Percentiles rank a stretch among this genome's conserved stretches.
phyloP scores from a whole-genome alignment of 345 rosid species.

The Arabidopsis thaliana region TAIR10.1 NC_003076.8:23719001-23719500 shows the following conservation, averaged over 20 bases:
- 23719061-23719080: neutral
- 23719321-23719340: neutral
- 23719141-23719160: slow-evolving; percentile 97
- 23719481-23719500: slow-evolving; percentile 70
- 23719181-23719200: slow-evolving; percentile 63
- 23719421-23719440: slow-evolving; percentile 93
- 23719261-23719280: neutral
- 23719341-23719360: slow-evolving; percentile 62
- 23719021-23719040: slow-evolving; percentile 48
- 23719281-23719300: neutral
- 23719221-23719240: neutral
- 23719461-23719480: slow-evolving; percentile 89
- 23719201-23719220: neutral
- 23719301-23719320: neutral
- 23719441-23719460: slow-evolving; percentile 90
- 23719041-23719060: neutral
- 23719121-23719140: slow-evolving; percentile 95
- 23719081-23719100: neutral
- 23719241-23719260: neutral
- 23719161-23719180: slow-evolving; percentile 95
- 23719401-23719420: slow-evolving; percentile 92
- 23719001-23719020: slow-evolving; percentile 95
- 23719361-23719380: slow-evolving; percentile 94
- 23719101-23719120: slow-evolving; percentile 67
- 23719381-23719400: slow-evolving; percentile 89